A percentile compares a stretch with the other conserved stretches of the same genome.
Evolutionary conservation across 75 land plant genomes (phyloP).

Genomic region (Pseudotsuga menziesii): DNA sequence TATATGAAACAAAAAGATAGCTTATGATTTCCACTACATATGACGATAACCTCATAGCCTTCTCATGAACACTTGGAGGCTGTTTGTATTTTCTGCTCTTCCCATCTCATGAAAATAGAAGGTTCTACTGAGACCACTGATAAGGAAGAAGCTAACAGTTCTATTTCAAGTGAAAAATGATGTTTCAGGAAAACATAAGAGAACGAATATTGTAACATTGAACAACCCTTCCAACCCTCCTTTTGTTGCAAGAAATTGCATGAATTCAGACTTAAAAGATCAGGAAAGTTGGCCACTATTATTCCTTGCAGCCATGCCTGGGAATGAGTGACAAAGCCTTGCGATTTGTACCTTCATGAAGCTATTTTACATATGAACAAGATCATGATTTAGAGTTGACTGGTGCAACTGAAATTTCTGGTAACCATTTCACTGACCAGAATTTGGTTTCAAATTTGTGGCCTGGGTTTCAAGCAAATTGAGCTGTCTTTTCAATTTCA

Average conservation of each 20-base stretch:
- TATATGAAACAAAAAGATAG: neutral
- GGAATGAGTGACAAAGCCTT: neutral
- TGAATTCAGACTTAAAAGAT: neutral
- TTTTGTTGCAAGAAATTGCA: neutral
- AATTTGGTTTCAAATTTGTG: neutral
- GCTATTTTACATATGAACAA: neutral
- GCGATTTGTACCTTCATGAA: neutral
- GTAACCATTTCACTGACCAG: neutral
- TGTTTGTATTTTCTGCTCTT: neutral
- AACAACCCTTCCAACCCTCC: neutral
- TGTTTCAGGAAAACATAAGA: neutral
- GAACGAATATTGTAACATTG: neutral
- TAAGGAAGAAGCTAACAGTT: too few relatives aligned
- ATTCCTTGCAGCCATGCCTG: neutral
- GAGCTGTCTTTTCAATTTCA: conserved; percentile 5
- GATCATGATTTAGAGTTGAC: neutral
- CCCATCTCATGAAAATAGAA: neutral
- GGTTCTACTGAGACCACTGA: too few relatives aligned
- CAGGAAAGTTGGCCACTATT: neutral
- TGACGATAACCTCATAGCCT: neutral
- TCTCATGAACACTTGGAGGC: neutral
- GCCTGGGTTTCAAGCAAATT: neutral
- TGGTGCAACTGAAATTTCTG: neutral
- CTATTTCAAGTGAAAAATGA: neutral
- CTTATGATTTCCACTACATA: neutral